Conservation (phyloP, 495 filamentous ascomycete genomes). For the Neurospora sp. region DNA sequence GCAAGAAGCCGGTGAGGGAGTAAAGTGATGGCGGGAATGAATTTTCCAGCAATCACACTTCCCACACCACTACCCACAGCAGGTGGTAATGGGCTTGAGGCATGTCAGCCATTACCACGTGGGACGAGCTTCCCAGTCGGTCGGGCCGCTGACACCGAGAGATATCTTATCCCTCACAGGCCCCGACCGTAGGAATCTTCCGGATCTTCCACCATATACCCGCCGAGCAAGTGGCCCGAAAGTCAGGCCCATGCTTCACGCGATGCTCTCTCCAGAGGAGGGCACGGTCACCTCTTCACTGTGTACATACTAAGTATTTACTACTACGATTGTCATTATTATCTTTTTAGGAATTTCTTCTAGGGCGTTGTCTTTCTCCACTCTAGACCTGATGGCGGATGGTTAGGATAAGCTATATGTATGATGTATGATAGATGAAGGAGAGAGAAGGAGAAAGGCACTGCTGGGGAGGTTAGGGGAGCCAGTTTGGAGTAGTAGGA, state of each 20-base stretch:
- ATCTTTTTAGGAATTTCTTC: background rate
- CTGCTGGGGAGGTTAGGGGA: background rate
- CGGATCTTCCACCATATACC: background rate
- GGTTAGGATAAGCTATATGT: background rate
- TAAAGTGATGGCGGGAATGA: constrained; percentile 2
- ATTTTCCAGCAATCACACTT: background rate
- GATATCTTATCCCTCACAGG: background rate
- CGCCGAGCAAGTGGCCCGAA: background rate
- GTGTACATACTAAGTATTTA: background rate
- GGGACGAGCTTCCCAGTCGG: background rate
- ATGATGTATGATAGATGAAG: background rate
- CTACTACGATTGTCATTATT: background rate
- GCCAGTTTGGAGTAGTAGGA: background rate
- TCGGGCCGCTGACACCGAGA: background rate
- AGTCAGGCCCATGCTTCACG: background rate
- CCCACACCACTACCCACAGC: background rate
- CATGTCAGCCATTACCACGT: background rate
- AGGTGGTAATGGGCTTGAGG: background rate
- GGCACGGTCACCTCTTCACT: background rate
- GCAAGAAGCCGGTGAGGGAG: constrained; percentile 4
- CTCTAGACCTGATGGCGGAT: background rate
- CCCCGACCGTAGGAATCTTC: background rate
- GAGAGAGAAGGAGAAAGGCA: background rate
- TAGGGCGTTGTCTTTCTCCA: background rate
- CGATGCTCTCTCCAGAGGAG: background rate